Conservation (phyloP, 495 filamentous ascomycete genomes). For the Hypoxylon lenormandii region DNA sequence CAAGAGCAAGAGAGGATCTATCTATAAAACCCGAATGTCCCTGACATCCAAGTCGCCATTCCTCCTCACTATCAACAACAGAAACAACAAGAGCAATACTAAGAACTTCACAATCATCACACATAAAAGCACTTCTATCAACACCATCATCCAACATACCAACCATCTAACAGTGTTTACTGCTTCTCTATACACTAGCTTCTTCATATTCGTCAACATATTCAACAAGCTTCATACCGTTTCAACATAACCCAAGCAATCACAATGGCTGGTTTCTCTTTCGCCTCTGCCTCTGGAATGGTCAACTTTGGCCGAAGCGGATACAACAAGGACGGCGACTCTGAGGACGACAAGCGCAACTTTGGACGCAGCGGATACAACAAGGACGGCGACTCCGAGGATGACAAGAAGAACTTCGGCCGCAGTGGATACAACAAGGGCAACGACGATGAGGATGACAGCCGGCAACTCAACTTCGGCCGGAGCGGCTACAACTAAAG, state of each 20-base stretch:
- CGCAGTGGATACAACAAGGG: slow-evolving; percentile 61
- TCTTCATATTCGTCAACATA: slow-evolving; percentile 2
- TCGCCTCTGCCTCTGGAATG: slow-evolving; percentile 34
- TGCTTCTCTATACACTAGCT: slow-evolving; percentile 1
- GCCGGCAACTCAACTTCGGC: slow-evolving; percentile 25
- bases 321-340: slow-evolving; percentile 60
- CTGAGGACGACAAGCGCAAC: slow-evolving; percentile 52
- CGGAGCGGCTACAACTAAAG: slow-evolving; percentile 64
- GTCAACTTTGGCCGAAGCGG: slow-evolving; percentile 66
- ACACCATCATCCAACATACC: slow-evolving; percentile 12
- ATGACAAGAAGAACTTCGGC: slow-evolving; percentile 58
- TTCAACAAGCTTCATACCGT: slow-evolving; percentile 12
- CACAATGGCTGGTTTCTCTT: slow-evolving; percentile 59
- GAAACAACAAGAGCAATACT: slow-evolving; percentile 36
- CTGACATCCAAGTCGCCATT: slow-evolving; percentile 40
- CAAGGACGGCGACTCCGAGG: slow-evolving; percentile 59
- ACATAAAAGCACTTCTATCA: slow-evolving; percentile 13
- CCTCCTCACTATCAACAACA: slow-evolving; percentile 52
- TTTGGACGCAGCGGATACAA: slow-evolving; percentile 65
- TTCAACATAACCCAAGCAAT: slow-evolving; percentile 32
- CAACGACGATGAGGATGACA: slow-evolving; percentile 50
- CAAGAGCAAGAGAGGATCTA: not conserved
- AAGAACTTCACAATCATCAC: slow-evolving; percentile 23
- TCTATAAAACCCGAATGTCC: slow-evolving; percentile 53
- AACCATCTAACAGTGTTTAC: slow-evolving; percentile 17